Conservation (phyloP, 176 grass and related monocot genomes). For the Secale cereale region DNA sequence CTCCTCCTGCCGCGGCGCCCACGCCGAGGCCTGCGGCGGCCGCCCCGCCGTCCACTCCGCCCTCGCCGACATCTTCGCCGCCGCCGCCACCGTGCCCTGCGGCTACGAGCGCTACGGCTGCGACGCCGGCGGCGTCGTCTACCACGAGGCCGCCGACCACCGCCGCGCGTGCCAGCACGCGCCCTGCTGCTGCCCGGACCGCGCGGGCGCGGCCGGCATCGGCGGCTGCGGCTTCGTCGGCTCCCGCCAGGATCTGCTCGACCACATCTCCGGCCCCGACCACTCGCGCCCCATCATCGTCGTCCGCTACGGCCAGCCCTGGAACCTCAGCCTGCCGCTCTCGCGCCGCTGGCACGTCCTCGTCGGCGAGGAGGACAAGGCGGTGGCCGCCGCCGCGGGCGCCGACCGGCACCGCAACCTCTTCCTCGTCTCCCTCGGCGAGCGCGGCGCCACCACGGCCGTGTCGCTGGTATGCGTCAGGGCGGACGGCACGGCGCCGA, state of each 20-base stretch:
- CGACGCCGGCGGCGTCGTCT: background rate
- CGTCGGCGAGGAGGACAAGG: background rate
- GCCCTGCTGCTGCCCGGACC: constrained; percentile 12
- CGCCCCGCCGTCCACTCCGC: background rate
- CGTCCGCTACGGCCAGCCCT: constrained; percentile 2
- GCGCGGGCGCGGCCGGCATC: background rate
- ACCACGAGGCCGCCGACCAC: background rate
- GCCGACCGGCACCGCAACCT: background rate
- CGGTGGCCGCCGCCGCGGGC: background rate
- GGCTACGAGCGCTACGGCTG: background rate
- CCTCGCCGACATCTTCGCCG: background rate
- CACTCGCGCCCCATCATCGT: constrained; percentile 9
- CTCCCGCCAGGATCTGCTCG: constrained; percentile 3
- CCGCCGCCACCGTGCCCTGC: background rate
- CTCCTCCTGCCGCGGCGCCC: background rate
- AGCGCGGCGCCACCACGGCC: background rate
- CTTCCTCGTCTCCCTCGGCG: background rate
- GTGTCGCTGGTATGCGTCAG: constrained; percentile 5
- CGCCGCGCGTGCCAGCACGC: background rate
- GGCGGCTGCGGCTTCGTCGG: background rate
- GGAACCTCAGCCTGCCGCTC: constrained; percentile 9
- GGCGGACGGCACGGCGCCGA: background rate
- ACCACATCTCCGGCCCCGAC: constrained; percentile 17
- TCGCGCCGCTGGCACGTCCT: background rate
- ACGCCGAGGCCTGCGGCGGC: background rate